Base-by-base conservation (phyloP, 805 yeast species). In the Limtongia smithiae region DNA sequence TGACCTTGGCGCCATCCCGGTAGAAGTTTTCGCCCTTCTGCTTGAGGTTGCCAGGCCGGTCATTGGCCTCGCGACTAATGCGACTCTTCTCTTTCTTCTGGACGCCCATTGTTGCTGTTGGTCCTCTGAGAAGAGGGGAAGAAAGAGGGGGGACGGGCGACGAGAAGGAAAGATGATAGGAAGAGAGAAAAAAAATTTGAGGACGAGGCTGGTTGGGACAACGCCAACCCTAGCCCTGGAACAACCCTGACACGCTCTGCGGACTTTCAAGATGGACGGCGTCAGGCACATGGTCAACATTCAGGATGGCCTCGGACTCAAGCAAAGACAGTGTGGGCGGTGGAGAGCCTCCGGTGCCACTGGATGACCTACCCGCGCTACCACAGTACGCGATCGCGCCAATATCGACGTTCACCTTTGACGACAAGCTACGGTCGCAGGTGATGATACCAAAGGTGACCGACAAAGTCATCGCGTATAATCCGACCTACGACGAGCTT, bases 21-120 rank as follows among this genome's bases (percentile, higher is more conserved):
- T 91, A 91, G 70, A 91, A 91, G 73, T 91, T 91, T 70, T 91
- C 98, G 64, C 98, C 98, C 67, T 91, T 91, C 44, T 87, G 94
- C 55, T 95, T 82, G 50, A 93, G 77, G 62, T 91, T 91, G 25
- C 96, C 96, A 68, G 86, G 95, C 43, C 41, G 36, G 43, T 50
- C 55, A 60, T 80, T 86, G 46, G 83, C 83, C 66, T 89, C 86
- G 64, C 95, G 84, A 50, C 76, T 75, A 65, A 96, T 80, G 73
- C 98, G 83, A 62, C 76, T 77, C 68, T 85, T 85, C 69, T 91
- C 98, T 63, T 89, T 93, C 75, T 91, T 91, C 48, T 80, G 90
- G 25, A 89, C 83, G 65, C 97, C 97, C 98, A 91, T 91, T 22
- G 32, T 34, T 12, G 17, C 7, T 9, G 18, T 12, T 20, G 31